Conservation (phyloP, 495 filamentous ascomycete species). For the Neurospora terricola region DNA sequence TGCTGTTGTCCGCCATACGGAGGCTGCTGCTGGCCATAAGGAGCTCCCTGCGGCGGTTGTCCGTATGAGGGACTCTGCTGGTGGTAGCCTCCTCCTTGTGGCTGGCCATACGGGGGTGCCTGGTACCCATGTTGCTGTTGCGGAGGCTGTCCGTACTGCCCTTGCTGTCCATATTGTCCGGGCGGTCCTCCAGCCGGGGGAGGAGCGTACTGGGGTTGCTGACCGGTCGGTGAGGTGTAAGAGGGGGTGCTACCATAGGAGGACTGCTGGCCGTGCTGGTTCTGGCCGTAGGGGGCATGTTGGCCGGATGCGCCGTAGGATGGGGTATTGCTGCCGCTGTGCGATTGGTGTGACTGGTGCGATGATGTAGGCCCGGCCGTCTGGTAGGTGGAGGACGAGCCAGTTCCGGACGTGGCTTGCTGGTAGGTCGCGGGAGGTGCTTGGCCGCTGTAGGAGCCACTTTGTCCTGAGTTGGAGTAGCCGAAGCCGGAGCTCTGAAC, state of each 20-base stretch:
- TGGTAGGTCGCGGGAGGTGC: conserved; percentile 42
- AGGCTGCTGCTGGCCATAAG: conserved; percentile 4
- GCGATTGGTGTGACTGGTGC: conserved; percentile 11
- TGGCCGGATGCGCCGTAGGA: conserved; percentile 9
- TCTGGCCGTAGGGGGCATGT: conserved; percentile 13
- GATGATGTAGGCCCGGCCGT: conserved; percentile 7
- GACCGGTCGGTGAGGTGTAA: conserved; percentile 1
- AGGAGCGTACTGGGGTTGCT: conserved; percentile 11
- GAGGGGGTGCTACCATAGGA: conserved; percentile 2
- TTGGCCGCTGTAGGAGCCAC: conserved; percentile 36
- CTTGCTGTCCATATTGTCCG: conserved; percentile 1
- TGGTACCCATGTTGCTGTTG: conserved; percentile 6
- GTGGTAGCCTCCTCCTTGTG: conserved; percentile 13
- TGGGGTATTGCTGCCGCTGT: conserved; percentile 10
- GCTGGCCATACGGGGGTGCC: conserved; percentile 10
- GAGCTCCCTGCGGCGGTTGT: conserved; percentile 2
- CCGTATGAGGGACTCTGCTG: conserved; percentile 15
- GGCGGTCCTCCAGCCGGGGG: background rate
- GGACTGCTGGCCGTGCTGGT: conserved; percentile 2
- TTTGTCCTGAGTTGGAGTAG: conserved; percentile 38
- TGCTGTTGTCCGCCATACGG: conserved; percentile 9
- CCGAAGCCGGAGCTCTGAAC: conserved; percentile 34
- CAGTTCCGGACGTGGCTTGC: conserved; percentile 14
- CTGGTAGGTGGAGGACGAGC: conserved; percentile 10
- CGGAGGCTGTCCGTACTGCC: conserved; percentile 15